Conservation (phyloP, 176 grass and related monocot genomes). For the Phoenix dactylifera region DNA sequence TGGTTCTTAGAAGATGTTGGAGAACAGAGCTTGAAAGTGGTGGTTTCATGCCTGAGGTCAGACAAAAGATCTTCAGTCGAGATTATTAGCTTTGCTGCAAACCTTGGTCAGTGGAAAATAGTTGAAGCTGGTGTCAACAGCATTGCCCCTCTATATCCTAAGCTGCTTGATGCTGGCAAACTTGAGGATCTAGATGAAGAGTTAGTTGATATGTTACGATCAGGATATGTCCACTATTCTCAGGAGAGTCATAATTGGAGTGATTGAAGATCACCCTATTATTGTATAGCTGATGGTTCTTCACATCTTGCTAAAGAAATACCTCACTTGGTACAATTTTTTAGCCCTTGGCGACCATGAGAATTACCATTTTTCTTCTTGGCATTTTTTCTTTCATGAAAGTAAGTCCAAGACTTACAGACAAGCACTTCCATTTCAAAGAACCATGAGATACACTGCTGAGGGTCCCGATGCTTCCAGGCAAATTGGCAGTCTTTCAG, state of each 20-base stretch:
- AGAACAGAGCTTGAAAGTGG: conserved; percentile 34
- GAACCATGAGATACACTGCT: too few species aligned
- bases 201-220: conserved; percentile 49
- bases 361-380: too few species aligned
- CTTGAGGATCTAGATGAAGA: conserved; percentile 56
- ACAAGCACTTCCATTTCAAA: too few species aligned
- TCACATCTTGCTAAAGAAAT: too few species aligned
- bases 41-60: conserved; percentile 30
- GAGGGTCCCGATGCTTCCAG: too few species aligned
- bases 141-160: conserved; percentile 50
- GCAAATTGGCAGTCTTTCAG: too few species aligned
- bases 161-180: conserved; percentile 40
- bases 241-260: background rate
- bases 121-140: conserved; percentile 33
- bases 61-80: conserved; percentile 21
- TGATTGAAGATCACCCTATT: too few species aligned
- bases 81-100: conserved; percentile 29
- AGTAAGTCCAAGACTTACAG: too few species aligned
- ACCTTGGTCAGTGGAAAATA: conserved; percentile 47
- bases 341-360: too few species aligned
- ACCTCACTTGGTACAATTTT: too few species aligned
- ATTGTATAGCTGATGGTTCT: too few species aligned
- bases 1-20: conserved; percentile 65
- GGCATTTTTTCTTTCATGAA: too few species aligned
- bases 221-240: conserved; percentile 37